Conservation (phyloP, 352 stramenopile species). For the Thraustotheca clavata region DNA sequence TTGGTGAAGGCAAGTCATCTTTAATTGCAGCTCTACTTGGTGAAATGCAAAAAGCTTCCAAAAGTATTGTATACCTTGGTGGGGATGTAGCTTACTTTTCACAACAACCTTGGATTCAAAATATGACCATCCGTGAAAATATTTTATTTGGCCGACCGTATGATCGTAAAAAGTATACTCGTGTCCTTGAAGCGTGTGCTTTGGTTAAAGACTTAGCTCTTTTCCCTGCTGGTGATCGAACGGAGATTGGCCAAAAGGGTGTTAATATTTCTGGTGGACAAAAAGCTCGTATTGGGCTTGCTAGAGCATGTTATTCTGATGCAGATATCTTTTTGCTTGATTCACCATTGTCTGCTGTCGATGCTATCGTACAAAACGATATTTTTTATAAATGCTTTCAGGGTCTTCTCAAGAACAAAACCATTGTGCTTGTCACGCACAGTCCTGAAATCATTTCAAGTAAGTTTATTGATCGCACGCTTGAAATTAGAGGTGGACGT, state of each 20-base stretch:
- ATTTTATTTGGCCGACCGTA: slow-evolving; percentile 64
- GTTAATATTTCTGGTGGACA: slow-evolving; percentile 21
- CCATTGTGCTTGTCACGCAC: slow-evolving; percentile 70
- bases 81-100: slow-evolving; percentile 23
- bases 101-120: slow-evolving; percentile 37
- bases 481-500: not conserved
- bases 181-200: slow-evolving; percentile 8
- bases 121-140: slow-evolving; percentile 62
- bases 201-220: slow-evolving; percentile 9
- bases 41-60: slow-evolving; percentile 53
- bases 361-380: slow-evolving; percentile 71
- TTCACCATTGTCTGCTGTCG: slow-evolving; percentile 11
- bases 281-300: slow-evolving; percentile 19
- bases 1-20: slow-evolving; percentile 73
- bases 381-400: slow-evolving; percentile 79
- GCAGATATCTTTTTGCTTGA: slow-evolving; percentile 21
- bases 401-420: slow-evolving; percentile 34
- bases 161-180: slow-evolving; percentile 42
- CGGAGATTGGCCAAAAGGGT: slow-evolving; percentile 15
- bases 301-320: slow-evolving; percentile 10
- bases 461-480: slow-evolving; percentile 31
- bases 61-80: not conserved
- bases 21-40: slow-evolving; percentile 81
- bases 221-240: slow-evolving; percentile 18
- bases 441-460: slow-evolving; percentile 39